Conservation (phyloP, 768 basidiomycete genomes). For the Rhodocollybia butyracea region DNA sequence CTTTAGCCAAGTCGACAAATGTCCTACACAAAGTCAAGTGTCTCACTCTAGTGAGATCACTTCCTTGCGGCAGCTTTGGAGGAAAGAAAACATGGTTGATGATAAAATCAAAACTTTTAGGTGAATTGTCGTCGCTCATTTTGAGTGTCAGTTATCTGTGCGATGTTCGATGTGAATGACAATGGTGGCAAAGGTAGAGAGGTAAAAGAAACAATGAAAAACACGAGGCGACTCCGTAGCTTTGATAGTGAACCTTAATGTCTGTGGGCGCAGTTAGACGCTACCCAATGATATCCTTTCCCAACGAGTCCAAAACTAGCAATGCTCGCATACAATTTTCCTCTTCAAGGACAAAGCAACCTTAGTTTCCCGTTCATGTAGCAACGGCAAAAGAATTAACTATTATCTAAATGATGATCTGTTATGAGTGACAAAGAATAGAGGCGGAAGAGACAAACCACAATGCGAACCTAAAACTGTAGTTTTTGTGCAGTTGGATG, state of each 20-base stretch:
- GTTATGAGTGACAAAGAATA: too few species aligned
- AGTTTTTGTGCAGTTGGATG: too few species aligned
- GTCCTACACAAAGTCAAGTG: background rate
- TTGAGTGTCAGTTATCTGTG: background rate
- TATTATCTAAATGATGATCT: too few species aligned
- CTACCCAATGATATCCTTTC: too few species aligned
- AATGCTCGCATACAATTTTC: too few species aligned
- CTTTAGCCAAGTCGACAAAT: background rate
- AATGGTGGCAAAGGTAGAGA: background rate
- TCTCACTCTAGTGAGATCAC: conserved; percentile 14
- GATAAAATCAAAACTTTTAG: background rate
- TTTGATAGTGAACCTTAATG: background rate
- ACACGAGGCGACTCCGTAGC: background rate
- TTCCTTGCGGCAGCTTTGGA: conserved; percentile 20
- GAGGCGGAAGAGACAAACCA: too few species aligned
- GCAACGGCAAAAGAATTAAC: too few species aligned
- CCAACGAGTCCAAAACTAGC: too few species aligned
- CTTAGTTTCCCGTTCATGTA: too few species aligned
- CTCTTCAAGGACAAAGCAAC: too few species aligned
- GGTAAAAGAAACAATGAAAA: background rate
- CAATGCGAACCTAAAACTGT: too few species aligned
- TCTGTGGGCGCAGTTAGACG: background rate
- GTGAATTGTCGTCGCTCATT: background rate
- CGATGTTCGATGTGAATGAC: background rate
- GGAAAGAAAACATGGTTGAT: conserved; percentile 29